Evolutionary conservation across 805 yeast species (phyloP), one percentile per base, ranked within the genome.

Genomic region (Schwanniomyces pseudopolymorphus): DNA sequence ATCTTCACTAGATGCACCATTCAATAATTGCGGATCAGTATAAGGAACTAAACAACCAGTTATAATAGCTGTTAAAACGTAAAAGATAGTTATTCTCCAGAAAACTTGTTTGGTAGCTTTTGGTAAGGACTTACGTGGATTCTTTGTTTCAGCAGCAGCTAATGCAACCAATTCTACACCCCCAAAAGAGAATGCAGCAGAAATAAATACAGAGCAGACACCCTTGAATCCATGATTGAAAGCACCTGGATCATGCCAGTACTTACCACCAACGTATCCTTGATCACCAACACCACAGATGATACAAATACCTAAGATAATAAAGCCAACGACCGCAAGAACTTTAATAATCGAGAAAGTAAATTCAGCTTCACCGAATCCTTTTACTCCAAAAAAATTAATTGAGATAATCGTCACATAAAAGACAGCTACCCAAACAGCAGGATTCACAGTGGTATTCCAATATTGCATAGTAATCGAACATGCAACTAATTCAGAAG

Each of bases 21-120:
- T 66, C 48, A 82, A 66, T 54, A 79, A 69, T 33, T 69, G 56
- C 2, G 67, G 63, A 52, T 78, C 74, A 59, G 70, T 65, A 64
- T 76, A 79, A 42, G 89, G 89, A 24, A 72, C 76, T 46, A 72
- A 58, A 36, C 60, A 61, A 10, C 75, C 75, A 25, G 71, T 64
- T 39, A 69, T 48, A 10, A 63, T 60, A 44, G 67, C 59, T 1
- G 69, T 58, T 31, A 57, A 52, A 47, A 71, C 59, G 61, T 70
- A 72, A 52, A 72, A 72, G 41, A 71, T 47, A 47, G 69, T 64
- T 42, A 72, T 61, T 57, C 78, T 58, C 74, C 75, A 68, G 52
- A 72, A 72, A 1, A 72, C 75, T 50, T 72, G 76, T 46, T 67
- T 67, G 27, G 71, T 64, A 13, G 78, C 78, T 39, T 58, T 63